Evolutionary conservation across 257 asterid genomes (phyloP).

Genomic region (Mentha longifolia): DNA sequence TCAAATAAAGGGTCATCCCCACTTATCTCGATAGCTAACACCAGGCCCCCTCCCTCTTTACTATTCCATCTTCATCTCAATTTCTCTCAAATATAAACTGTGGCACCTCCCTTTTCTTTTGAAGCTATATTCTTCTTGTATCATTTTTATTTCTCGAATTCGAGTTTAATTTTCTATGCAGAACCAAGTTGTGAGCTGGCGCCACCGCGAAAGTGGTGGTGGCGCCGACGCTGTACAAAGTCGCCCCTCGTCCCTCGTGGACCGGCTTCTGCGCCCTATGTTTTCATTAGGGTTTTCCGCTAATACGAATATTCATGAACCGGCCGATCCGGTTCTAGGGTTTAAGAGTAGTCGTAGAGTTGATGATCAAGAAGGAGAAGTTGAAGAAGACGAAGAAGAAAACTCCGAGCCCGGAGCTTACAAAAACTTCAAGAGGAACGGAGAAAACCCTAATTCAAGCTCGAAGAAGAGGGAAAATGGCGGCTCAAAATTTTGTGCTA

Average conservation of each 20-base stretch:
- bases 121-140: neutral
- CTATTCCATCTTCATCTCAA: neutral
- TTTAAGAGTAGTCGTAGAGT: neutral
- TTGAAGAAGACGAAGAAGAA: constrained; percentile 7
- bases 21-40: neutral
- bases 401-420: neutral
- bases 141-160: neutral
- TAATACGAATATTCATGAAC: neutral
- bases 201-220: constrained; percentile 22
- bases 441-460: constrained; percentile 35
- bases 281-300: constrained; percentile 28
- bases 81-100: neutral
- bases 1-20: constrained; percentile 45
- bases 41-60: constrained; percentile 44
- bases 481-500: constrained; percentile 31
- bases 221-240: constrained; percentile 15
- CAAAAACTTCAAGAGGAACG: constrained; percentile 8
- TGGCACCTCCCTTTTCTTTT: neutral
- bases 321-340: neutral
- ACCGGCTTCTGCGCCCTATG: constrained; percentile 29
- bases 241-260: constrained; percentile 14
- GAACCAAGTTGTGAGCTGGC: neutral
- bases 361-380: neutral
- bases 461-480: constrained; percentile 14
- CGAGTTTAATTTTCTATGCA: constrained; percentile 30